phyloP scores from a whole-genome alignment of 495 filamentous ascomycete genomes.

The Sphaerosporella brunnea region DNA sequence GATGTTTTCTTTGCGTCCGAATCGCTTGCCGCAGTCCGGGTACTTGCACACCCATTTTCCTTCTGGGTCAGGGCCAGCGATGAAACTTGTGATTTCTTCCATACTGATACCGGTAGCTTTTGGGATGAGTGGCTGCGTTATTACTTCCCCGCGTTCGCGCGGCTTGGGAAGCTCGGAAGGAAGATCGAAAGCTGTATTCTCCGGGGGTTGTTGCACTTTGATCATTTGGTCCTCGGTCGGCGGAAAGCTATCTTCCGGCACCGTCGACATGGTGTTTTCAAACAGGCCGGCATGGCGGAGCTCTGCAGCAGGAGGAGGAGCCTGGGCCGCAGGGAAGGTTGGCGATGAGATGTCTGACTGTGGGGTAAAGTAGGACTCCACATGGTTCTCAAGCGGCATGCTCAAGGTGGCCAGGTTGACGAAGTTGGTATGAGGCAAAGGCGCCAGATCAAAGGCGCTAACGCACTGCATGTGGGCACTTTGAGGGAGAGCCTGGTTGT shows the following conservation, averaged over 20 bases:
- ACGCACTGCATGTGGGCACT: slow-evolving; percentile 14
- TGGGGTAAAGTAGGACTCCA: slow-evolving; percentile 29
- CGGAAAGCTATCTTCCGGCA: slow-evolving; percentile 15
- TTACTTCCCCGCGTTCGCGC: neutral
- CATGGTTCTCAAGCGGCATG: slow-evolving; percentile 19
- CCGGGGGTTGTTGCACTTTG: neutral
- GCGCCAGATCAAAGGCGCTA: slow-evolving; percentile 25
- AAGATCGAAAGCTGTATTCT: neutral
- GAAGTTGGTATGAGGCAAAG: slow-evolving; percentile 22
- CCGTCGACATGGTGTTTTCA: slow-evolving; percentile 11
- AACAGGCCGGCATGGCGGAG: neutral
- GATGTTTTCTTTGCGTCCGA: slow-evolving; percentile 91
- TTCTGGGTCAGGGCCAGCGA: slow-evolving; percentile 58
- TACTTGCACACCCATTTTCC: slow-evolving; percentile 79
- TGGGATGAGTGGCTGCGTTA: slow-evolving; percentile 9
- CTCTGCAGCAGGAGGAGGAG: neutral
- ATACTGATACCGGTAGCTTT: slow-evolving; percentile 61
- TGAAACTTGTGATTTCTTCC: slow-evolving; percentile 73
- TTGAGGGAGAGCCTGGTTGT: neutral
- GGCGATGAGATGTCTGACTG: slow-evolving; percentile 30
- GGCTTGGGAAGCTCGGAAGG: neutral
- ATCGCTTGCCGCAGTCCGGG: slow-evolving; percentile 62
- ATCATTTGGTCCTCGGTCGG: neutral
- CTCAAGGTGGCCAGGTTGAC: slow-evolving; percentile 24
- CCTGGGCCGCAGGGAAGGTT: slow-evolving; percentile 27